Evolutionary conservation across 345 rosid species (phyloP).

Genomic region (Sonneratia alba): DNA sequence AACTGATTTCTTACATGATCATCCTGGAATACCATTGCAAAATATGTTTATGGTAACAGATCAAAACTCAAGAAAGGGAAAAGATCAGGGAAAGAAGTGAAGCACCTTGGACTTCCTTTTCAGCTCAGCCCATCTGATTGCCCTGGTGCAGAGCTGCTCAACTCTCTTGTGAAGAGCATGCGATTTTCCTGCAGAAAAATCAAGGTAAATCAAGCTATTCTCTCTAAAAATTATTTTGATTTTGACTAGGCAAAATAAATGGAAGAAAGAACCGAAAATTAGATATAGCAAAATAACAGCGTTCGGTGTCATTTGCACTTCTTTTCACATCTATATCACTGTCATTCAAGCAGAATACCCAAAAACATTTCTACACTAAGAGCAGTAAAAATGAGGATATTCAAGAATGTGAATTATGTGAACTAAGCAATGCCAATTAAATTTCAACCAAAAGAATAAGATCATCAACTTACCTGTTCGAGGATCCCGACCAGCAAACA

Average conservation of each 20-base stretch:
- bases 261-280: background rate
- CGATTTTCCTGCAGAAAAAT: slow-evolving; percentile 61
- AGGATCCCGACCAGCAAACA: slow-evolving; percentile 96
- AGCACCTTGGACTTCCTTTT: slow-evolving; percentile 87
- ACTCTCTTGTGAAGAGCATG: slow-evolving; percentile 99
- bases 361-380: background rate
- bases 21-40: background rate
- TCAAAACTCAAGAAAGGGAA: background rate
- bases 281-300: background rate
- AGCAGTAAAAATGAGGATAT: background rate
- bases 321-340: background rate
- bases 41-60: background rate
- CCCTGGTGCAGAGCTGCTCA: slow-evolving; percentile 94
- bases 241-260: background rate
- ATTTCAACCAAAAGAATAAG: background rate
- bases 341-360: background rate
- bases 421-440: background rate
- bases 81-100: background rate
- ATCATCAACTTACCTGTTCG: slow-evolving; percentile 53
- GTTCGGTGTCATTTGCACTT: background rate
- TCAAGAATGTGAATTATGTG: background rate
- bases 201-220: background rate
- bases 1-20: background rate
- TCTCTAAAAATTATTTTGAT: background rate
- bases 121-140: slow-evolving; percentile 89